These are phyloP conservation scores for Cyamopsis tetragonoloba DNA, from an alignment of 306 rosid species.

Conservation along the genomic window DNA sequence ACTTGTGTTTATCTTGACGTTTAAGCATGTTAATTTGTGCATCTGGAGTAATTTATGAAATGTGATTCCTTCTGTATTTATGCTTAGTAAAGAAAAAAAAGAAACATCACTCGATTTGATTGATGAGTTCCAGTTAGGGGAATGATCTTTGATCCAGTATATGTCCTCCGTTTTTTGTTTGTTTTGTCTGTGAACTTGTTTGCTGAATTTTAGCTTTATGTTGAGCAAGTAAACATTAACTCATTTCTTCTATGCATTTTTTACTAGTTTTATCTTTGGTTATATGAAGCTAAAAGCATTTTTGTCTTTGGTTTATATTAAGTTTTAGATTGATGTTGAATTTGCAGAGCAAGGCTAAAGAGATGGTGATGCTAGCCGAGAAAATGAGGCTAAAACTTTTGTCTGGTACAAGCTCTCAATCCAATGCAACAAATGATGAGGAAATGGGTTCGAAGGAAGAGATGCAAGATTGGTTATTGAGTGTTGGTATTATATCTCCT, in stretches of 20 bases:
- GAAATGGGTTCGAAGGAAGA: conserved; percentile 95
- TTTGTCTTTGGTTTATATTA: not conserved
- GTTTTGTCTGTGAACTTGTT: not conserved
- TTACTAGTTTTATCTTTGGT: no score
- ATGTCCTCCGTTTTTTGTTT: not conserved
- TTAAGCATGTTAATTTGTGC: conserved; percentile 1
- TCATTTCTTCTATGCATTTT: not conserved
- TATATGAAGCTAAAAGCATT: not conserved
- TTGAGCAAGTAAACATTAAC: not conserved
- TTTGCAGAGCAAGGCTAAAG: conserved; percentile 94
- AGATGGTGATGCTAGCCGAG: conserved; percentile 98
- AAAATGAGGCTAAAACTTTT: conserved; percentile 90
- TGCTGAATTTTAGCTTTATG: conserved; percentile 12
- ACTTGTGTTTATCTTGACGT: conserved; percentile 1
- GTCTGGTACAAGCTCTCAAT: conserved; percentile 67
- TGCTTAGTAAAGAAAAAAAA: not conserved
- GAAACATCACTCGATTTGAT: not conserved
- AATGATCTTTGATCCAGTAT: conserved; percentile 13
- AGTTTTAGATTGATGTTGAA: conserved; percentile 24
- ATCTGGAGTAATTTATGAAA: not conserved
- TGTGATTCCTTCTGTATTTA: not conserved
- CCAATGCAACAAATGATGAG: conserved; percentile 52
- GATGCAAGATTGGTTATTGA: conserved; percentile 91
- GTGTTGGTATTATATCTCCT: conserved; percentile 93
- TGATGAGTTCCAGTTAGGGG: not conserved